Evolutionary conservation across 1,284 basidiomycete genomes (phyloP), one percentile per base, ranked within the genome.

Genomic region (Tilletia walkeri): DNA sequence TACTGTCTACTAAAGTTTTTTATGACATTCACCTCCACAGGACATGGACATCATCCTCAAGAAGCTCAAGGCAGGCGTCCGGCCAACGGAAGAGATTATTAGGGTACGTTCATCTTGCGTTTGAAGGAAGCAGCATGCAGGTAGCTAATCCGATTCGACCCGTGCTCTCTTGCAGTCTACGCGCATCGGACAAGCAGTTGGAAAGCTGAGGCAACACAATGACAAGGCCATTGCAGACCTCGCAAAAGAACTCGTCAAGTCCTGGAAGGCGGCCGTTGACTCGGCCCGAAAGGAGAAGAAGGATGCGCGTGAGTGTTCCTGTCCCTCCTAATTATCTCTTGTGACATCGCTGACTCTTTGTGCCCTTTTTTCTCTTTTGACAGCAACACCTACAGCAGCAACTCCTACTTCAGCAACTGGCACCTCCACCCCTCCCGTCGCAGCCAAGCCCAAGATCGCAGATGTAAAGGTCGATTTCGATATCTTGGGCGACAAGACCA

Each of bases 211-310:
- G 61, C 87, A 88, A 39, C 89, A 94, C 82, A 84, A 88, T 0
- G 87, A 89, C 20, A 90, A 91, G 78, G 87, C 89, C 24, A 89
- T 98, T 2, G 84, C 92, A 2, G 90, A 92, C 70, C 86, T 93
- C 3, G 93, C 95, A 14, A 97, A 97, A 84, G 93, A 94, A 77
- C 87, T 98, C 47, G 95, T 98, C 63, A 91, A 77, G 68, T 69
- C 73, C 10, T 82, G 81, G 81, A 82, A 80, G 71, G 68, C 76
- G 36, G 73, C 73, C n/a, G 77, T 82, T 1, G 80, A 82, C 66
- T 47, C 56, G 18, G 50, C 63, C n/a, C 54, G 73, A 69, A 93
- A 92, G 82, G 75, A 63, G 84, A 85, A 59, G 68, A 61, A 61
- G 68, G 59, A 16, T 39, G 50, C 2, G 80, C 78, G 41, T 79